Conservation (phyloP, 345 rosid genomes). For the Raphanus raphanistrum region DNA sequence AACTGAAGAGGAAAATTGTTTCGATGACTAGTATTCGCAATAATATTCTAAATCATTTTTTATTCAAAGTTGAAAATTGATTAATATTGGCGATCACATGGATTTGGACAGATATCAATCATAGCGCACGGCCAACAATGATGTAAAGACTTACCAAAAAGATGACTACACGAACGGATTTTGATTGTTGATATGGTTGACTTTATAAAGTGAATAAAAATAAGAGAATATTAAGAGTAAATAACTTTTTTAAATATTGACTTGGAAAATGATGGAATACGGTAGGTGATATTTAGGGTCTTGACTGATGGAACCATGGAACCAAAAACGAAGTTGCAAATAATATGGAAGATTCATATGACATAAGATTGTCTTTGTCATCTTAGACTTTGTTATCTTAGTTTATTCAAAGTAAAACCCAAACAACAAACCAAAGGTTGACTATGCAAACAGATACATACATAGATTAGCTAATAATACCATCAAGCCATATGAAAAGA, state of each 20-base stretch:
- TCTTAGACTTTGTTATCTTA: slow-evolving; percentile 4
- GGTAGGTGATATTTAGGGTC: neutral
- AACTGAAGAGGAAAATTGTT: neutral
- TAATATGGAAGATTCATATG: slow-evolving; percentile 3
- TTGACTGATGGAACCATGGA: slow-evolving; percentile 1
- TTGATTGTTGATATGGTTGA: slow-evolving; percentile 16
- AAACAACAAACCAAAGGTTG: slow-evolving; percentile 10
- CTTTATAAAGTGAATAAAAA: slow-evolving; percentile 8
- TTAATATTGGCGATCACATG: neutral
- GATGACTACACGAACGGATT: slow-evolving; percentile 19
- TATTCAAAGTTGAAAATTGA: neutral
- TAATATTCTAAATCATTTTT: neutral
- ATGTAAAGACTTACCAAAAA: slow-evolving; percentile 16
- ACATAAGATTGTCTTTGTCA: slow-evolving; percentile 19
- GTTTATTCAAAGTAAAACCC: slow-evolving; percentile 13
- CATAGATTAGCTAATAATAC: neutral
- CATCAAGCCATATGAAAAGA: neutral
- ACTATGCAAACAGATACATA: neutral
- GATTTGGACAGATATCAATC: neutral
- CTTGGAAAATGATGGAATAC: too few species aligned
- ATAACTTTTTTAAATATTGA: too few species aligned
- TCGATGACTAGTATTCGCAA: neutral
- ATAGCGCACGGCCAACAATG: slow-evolving; percentile 29
- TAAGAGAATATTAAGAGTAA: neutral
- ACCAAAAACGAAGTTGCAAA: neutral